Base-by-base conservation (phyloP, 2,329 filamentous ascomycete species). In the Colletotrichum sp. region DNA sequence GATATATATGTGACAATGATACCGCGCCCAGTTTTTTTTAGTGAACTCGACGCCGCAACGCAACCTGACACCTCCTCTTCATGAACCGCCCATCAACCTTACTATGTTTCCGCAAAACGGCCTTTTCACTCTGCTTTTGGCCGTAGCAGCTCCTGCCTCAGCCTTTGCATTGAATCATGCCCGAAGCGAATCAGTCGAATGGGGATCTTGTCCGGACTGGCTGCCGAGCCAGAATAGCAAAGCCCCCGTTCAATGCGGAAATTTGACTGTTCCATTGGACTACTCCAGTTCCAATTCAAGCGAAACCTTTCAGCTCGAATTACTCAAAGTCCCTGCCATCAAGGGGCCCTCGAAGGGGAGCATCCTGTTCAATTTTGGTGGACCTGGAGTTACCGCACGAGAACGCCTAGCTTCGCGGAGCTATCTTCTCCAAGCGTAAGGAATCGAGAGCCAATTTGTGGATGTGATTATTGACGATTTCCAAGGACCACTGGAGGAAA, bases 61-160 rank as follows among this genome's bases (percentile, higher is more conserved):
- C 11, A 9, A 1, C 19, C 19, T 49, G 19, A 5, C n/a, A 52
- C n/a, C 22, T 25, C 44, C 22, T 52, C n/a, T 52, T 22, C n/a
- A 22, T 52, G 13, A 1, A 22, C 12, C n/a, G 11, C 44, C 0
- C 11, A 52, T 52, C n/a, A 25, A 52, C 6, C 6, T 52, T 22
- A 52, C n/a, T 0, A 52, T 52, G 44, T 22, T 52, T 22, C 44
- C 0, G 0, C 0, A 8, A 4, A 7, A 52, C n/a, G n/a, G n/a
- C n/a, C n/a, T 52, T 12, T 19, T 52, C n/a, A 22, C 44, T 22
- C 3, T 52, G 6, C 44, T 52, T 52, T 25, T 52, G 11, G 44
- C n/a, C 12, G n/a, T 8, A 22, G 55, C 55, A 30, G 55, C 55
- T 59, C 25, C 55, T 30, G 25, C 25, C 13, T 27, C 27, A 19